Evolutionary conservation across 345 rosid species (phyloP), one percentile per base, ranked within the genome.

Genomic region (Barbarea vulgaris): DNA sequence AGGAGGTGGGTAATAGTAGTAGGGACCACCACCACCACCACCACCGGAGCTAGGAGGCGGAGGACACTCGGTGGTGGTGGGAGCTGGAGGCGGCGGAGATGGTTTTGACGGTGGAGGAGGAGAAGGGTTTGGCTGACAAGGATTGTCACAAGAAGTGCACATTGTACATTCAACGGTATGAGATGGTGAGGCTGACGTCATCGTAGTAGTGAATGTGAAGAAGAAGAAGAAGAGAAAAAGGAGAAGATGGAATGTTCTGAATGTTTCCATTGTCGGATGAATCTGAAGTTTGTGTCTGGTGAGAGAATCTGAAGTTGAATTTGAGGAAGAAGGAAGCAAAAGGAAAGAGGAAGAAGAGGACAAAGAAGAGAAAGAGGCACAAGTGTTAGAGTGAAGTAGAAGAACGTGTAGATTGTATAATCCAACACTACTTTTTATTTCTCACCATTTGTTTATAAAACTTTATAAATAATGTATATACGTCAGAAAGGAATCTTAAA

Each of bases 81-180:
- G 4, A 10, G 81, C 1, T 51, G 83, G 69, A 48, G 89, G 39
- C 1, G 81, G 70, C 2, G 87, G 82, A 1, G 93, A 86, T 4
- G 89, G 85, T 0, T 30, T 56, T 18, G 64, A 34, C 1, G 90
- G 87, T 4, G 96, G 86, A 0, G 90, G 93, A 8, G 90, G 90
- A 0, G 87, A 55, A 1, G 84, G 83, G 2, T 17, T 68, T 68
- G 75, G 84, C 25, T 73, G 82, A 75, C 88, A 86, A 13, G 94
- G 96, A 61, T 84, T 87, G 24, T 87, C 88, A 28, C 99, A 92
- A 1, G 89, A 76, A 27, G 98, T 65, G 83, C 99, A 95, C 98
- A 90, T 87, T 81, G 97, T 89, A 82, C 98, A 95, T 24, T 87
- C 92, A 70, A 73, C 77, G 70, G 54, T 33, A 78, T 87, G 86